Evolutionary conservation across 495 filamentous ascomycete genomes (phyloP).

Genomic region (Corynascus novoguineensis): DNA sequence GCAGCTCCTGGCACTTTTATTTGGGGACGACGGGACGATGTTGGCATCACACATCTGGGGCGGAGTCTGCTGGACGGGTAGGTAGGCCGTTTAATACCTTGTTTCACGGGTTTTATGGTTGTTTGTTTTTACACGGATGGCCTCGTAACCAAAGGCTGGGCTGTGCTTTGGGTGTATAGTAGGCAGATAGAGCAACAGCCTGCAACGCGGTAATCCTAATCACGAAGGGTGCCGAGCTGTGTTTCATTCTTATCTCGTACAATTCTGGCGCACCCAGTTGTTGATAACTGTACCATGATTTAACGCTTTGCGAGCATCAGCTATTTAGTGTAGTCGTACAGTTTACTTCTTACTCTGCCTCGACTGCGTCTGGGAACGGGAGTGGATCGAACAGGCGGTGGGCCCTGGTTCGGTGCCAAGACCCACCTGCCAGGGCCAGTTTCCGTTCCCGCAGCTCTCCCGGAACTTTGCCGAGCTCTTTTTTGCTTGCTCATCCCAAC

Average conservation of each 20-base stretch:
- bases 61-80: conserved; percentile 27
- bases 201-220: conserved; percentile 24
- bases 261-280: too few species aligned
- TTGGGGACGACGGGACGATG: not conserved
- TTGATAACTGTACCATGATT: too few species aligned
- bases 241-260: too few species aligned
- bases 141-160: not conserved
- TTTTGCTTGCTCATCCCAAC: conserved; percentile 38
- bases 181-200: conserved; percentile 37
- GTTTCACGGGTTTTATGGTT: conserved; percentile 20
- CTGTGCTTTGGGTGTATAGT: conserved; percentile 15
- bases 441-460: conserved; percentile 21
- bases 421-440: conserved; percentile 3
- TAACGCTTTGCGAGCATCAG: too few species aligned
- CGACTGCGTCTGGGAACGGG: too few species aligned
- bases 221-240: not conserved
- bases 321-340: too few species aligned
- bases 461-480: conserved; percentile 39
- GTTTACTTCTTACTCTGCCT: too few species aligned
- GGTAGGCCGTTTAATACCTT: conserved; percentile 31
- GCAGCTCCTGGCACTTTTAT: conserved; percentile 12
- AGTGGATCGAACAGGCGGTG: too few species aligned
- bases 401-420: conserved; percentile 4
- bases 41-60: conserved; percentile 23
- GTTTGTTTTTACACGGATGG: conserved; percentile 14